Evolutionary conservation across 441 rosid species (phyloP).

Genomic region (Geranium incanum): DNA sequence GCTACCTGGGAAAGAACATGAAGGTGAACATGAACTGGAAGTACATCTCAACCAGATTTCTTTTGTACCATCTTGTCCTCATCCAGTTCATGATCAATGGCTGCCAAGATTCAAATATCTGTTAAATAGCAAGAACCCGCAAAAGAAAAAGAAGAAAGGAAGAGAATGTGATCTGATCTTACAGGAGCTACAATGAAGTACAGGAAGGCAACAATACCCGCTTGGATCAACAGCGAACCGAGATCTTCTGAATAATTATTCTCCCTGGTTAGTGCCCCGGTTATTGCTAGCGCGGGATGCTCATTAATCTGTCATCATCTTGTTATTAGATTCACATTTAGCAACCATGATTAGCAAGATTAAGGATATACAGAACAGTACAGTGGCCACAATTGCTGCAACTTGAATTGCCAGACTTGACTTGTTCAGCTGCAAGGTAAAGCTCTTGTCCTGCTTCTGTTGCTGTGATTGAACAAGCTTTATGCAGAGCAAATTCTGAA

Average conservation of each 20-base stretch:
- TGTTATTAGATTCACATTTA: not conserved
- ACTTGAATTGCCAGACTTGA: constrained; percentile 44
- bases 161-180: constrained; percentile 19
- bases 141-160: not conserved
- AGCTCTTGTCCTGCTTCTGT: constrained; percentile 26
- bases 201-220: constrained; percentile 46
- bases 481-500: not conserved
- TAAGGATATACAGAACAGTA: constrained; percentile 25
- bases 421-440: constrained; percentile 27
- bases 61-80: constrained; percentile 72
- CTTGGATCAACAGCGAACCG: constrained; percentile 33
- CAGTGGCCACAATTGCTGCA: constrained; percentile 46
- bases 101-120: constrained; percentile 24
- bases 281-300: constrained; percentile 71
- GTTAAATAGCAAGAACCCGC: no score
- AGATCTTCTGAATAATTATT: constrained; percentile 51
- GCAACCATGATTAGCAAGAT: not conserved
- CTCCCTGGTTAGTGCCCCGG: constrained; percentile 86
- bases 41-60: constrained; percentile 75
- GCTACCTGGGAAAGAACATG: constrained; percentile 73
- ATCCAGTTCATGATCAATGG: constrained; percentile 91
- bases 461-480: constrained; percentile 24
- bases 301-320: constrained; percentile 31
- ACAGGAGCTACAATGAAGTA: constrained; percentile 74
- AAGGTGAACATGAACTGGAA: constrained; percentile 85